Base-by-base conservation (phyloP, 1,284 basidiomycete genomes). In the Inonotus hispidus region DNA sequence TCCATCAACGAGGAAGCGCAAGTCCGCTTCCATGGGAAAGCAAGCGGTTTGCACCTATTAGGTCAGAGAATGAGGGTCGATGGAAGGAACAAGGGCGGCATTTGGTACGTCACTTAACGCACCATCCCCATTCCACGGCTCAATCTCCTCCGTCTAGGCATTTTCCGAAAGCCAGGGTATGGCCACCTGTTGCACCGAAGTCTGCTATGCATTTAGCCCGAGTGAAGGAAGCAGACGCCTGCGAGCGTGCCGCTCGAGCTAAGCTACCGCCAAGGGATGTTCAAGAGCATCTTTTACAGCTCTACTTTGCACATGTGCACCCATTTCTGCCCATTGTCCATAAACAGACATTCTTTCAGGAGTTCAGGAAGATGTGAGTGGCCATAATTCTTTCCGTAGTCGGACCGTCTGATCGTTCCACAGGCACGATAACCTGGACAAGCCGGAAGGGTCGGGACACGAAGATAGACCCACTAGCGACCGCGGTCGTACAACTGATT, bases 1-100 rank as follows among this genome's bases (percentile, higher is more conserved):
- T 91, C 88, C 64, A 69, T 94, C 66, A 92, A 93, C 68, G 92
- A 94, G 74, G 88, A 93, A 60, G 80, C 80, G 64, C 85, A 93
- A 70, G 84, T 93, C 16, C 76, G 89, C 27, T 91, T 85, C 71
- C 88, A 92, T 67, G 88, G 88, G 38, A 89, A 90, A 70, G 87
- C 83, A 5, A 91, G 88, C 60, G 92, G 92, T 0, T 71, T 94
- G 63, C 85, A 94, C 71, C 76, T 94, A 58, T 74, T 94, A 55
- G 84, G 84, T 14, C 77, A 78, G 66, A 83, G 81, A 58, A 82
- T 84, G 59, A 77, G 82, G 27, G 68, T 77, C 54, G 87, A 89
- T 68, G 77, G 79, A 43, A 77, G 88, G 67, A 90, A 87, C 68
- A 85, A 88, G 66, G 88, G 87, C 37, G 90, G 89, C 1, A 88